These are phyloP conservation scores for Pholiota molesta DNA, from an alignment of 768 basidiomycete species.

Conservation along the genomic window DNA sequence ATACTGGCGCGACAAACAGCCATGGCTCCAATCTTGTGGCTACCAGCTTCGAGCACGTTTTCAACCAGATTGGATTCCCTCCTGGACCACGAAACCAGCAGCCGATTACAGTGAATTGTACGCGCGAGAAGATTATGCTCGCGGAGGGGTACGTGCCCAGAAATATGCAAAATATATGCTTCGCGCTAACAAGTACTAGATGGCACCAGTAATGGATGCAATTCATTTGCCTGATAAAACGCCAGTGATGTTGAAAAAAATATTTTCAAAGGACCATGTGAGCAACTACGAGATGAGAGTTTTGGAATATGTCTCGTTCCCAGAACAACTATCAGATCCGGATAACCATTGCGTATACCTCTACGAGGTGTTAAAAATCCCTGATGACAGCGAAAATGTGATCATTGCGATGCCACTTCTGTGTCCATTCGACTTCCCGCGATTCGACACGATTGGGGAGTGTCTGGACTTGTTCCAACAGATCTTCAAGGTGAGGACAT, in stretches of 20 bases:
- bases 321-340: slow-evolving; percentile 10
- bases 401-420: slow-evolving; percentile 37
- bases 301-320: slow-evolving; percentile 9
- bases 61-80: slow-evolving; percentile 21
- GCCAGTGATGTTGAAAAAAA: slow-evolving; percentile 21
- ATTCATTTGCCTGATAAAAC: slow-evolving; percentile 10
- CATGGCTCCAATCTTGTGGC: slow-evolving; percentile 9
- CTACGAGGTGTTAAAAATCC: slow-evolving; percentile 12
- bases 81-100: slow-evolving; percentile 14
- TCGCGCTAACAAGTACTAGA: too few species aligned
- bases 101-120: neutral
- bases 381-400: slow-evolving; percentile 20
- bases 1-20: neutral
- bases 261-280: neutral
- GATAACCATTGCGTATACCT: slow-evolving; percentile 19
- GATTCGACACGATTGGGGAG: slow-evolving; percentile 23
- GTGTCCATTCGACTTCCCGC: slow-evolving; percentile 26
- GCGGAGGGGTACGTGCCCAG: neutral
- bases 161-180: neutral
- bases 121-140: neutral
- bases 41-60: slow-evolving; percentile 22
- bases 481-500: slow-evolving; percentile 13
- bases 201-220: slow-evolving; percentile 19
- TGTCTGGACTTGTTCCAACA: slow-evolving; percentile 25
- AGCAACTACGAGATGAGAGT: slow-evolving; percentile 13